Conservation (phyloP, 148 eudicot species). For the Fagopyrum esculentum region DNA sequence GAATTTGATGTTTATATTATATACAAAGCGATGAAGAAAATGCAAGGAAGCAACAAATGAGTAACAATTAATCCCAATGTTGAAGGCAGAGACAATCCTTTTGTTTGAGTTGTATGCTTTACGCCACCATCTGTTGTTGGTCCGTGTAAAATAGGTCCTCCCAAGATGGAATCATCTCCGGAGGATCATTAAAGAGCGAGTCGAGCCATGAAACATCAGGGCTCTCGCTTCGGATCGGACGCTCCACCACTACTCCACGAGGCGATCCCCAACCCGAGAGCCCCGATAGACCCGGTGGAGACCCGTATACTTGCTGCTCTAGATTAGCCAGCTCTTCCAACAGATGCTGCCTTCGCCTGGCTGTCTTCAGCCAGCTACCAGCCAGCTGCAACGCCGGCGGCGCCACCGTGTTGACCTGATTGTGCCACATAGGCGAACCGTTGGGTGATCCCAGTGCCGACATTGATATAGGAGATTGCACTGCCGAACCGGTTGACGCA, state of each 20-base stretch:
- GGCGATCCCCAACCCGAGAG: slow-evolving; percentile 76
- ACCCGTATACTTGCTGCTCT: slow-evolving; percentile 51
- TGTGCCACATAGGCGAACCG: slow-evolving; percentile 63
- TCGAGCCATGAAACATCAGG: slow-evolving; percentile 58
- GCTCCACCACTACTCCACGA: slow-evolving; percentile 65
- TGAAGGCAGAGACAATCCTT: too few relatives aligned
- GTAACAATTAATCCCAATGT: too few relatives aligned
- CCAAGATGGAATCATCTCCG: neutral
- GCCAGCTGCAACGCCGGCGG: slow-evolving; percentile 67
- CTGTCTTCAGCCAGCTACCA: slow-evolving; percentile 53
- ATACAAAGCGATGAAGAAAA: too few relatives aligned
- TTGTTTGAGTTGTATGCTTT: too few relatives aligned
- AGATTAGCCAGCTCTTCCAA: slow-evolving; percentile 48
- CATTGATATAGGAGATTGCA: slow-evolving; percentile 72
- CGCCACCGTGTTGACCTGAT: slow-evolving; percentile 27
- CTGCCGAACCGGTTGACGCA: slow-evolving; percentile 71
- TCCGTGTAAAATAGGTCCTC: too few relatives aligned
- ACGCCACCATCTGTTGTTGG: too few relatives aligned
- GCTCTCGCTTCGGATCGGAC: slow-evolving; percentile 46
- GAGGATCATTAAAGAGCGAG: slow-evolving; percentile 29
- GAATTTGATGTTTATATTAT: too few relatives aligned
- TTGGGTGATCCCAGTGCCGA: slow-evolving; percentile 42
- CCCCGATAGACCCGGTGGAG: slow-evolving; percentile 36
- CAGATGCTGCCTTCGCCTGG: slow-evolving; percentile 39
- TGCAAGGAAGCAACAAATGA: too few relatives aligned